Percentiles rank a stretch among this genome's conserved stretches.
Conservation (phyloP, 2,329 filamentous ascomycete species). For the Phyllosticta citrichinensis region DNA sequence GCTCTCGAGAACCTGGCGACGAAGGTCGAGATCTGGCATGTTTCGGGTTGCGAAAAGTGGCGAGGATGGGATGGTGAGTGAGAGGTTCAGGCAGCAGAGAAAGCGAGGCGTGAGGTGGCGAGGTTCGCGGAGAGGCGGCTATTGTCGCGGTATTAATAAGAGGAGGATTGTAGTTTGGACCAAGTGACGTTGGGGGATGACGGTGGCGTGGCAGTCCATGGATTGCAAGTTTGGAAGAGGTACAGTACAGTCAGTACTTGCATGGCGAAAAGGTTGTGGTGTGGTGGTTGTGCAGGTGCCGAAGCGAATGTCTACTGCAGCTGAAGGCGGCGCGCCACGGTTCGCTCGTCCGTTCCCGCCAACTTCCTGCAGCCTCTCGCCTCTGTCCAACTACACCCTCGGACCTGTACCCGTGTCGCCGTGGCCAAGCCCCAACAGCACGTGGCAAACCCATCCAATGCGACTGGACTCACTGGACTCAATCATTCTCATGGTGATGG, state of each 20-base stretch:
- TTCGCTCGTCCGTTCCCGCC: background rate
- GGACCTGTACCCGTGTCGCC: background rate
- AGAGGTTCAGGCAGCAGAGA: background rate
- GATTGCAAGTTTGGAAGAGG: constrained; percentile 1
- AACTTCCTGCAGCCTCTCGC: background rate
- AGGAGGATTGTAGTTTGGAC: constrained; percentile 3
- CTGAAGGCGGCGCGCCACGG: background rate
- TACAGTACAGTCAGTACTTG: background rate
- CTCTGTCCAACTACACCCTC: background rate
- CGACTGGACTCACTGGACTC: background rate
- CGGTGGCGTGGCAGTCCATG: constrained; percentile 4
- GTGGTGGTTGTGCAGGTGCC: background rate
- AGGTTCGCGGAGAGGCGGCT: background rate
- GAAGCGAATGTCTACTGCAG: background rate
- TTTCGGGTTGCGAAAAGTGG: constrained; percentile 13
- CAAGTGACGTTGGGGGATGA: background rate
- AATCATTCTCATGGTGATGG: background rate
- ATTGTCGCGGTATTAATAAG: background rate
- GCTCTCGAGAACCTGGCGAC: constrained; percentile 61
- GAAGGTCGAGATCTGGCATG: constrained; percentile 49
- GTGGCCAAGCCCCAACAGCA: background rate
- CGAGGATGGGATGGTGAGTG: background rate
- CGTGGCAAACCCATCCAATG: background rate
- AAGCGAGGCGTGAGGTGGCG: background rate
- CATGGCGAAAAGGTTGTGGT: background rate